Evolutionary conservation across 805 yeast genomes (phyloP), one percentile per base, ranked within the genome.

Genomic region (Candida jianshihensis): DNA sequence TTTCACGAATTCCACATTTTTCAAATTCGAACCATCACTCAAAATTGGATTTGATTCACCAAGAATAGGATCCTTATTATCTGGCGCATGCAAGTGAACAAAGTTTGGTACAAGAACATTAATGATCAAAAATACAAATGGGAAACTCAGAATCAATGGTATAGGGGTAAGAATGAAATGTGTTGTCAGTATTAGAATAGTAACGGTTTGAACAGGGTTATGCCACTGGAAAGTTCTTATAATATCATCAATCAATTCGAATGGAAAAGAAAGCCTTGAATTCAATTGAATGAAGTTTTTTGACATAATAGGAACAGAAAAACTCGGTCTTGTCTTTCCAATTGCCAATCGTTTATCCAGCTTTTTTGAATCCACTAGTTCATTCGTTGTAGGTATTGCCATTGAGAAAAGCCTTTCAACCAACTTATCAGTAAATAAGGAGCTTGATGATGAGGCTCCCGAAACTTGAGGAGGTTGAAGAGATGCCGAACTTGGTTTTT

Each of bases 41-140:
- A 77, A 71, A 0, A 64, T 55, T 3, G 72, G 73, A 44, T 70
- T 70, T 8, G 36, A 35, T 5, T 54, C 56, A 4, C 63, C 46
- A 24, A 43, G 42, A 36, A 41, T 51, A 20, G 30, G 53, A 34
- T 37, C 61, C 40, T 54, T 17, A 29, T 18, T 39, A 37, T 80
- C 86, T 0, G 87, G 86, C n/a, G 78, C 75, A 53, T 82, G 85
- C 18, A 73, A 54, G 49, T 66, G 47, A 43, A 64, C 47, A 49
- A 78, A 87, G 26, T 81, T 79, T 0, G 95, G 94, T 0, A 78
- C 64, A 69, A 87, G 70, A 0, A 79, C 64, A 15, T 68, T 70
- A 36, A 71, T 68, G 21, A 81, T 48, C 2, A 80, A 40, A 37
- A 71, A 61, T 16, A 78, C 60, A 13, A 78, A 47, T 0, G 92